Evolutionary conservation across 2,329 filamentous ascomycete species (phyloP).

Genomic region (Dissoconium aciculare): DNA sequence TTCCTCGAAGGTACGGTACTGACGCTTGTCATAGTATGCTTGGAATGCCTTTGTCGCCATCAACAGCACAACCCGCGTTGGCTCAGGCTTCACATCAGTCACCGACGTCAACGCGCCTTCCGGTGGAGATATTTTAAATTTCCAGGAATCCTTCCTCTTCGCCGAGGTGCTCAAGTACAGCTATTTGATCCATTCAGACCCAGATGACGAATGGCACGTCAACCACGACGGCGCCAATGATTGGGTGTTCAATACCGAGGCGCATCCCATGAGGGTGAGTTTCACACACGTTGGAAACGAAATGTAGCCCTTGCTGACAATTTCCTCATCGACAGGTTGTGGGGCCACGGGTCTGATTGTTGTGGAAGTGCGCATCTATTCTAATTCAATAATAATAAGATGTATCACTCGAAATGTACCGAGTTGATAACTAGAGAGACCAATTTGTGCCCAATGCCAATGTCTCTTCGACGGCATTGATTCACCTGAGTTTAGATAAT

Average conservation of each 20-base stretch:
- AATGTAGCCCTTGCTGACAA: no score
- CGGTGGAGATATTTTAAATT: constrained; percentile 50
- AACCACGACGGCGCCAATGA: constrained; percentile 34
- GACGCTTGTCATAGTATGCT: constrained; percentile 39
- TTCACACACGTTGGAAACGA: no score
- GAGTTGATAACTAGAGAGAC: no score
- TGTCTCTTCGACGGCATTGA: no score
- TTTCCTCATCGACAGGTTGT: no score
- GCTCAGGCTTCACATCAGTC: constrained; percentile 53
- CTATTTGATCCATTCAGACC: constrained; percentile 54
- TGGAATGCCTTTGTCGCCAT: constrained; percentile 65
- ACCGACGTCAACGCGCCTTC: constrained; percentile 47
- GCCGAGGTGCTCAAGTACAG: constrained; percentile 65
- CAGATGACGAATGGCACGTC: constrained; percentile 43
- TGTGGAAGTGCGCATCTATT: no score
- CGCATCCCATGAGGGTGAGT: constrained; percentile 42
- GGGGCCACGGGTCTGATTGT: no score
- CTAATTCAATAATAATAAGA: no score
- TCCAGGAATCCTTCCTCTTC: constrained; percentile 44
- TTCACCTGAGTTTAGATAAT: no score
- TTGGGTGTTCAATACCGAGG: constrained; percentile 52
- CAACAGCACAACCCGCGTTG: constrained; percentile 45
- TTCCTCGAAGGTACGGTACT: background rate
- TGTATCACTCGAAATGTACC: no score
- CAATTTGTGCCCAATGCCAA: no score